A percentile compares a stretch with the other conserved stretches of the same genome.
Evolutionary conservation across 139 green algal genomes (phyloP).

Genomic region (Chlamydomonas sp.): DNA sequence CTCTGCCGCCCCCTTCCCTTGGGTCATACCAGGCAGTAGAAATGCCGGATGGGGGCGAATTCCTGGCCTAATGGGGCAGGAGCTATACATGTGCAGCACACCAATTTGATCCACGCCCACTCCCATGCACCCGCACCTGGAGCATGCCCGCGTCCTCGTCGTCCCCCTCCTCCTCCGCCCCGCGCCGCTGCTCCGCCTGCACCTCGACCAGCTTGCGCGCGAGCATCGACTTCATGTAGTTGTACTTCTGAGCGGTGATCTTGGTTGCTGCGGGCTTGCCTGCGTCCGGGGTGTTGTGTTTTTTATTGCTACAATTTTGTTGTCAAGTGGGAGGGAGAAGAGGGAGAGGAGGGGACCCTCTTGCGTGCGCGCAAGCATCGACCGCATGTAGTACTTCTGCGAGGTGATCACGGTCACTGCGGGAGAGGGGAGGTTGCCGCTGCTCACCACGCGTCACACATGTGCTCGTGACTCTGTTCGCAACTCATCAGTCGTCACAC

Average conservation of each 20-base stretch:
- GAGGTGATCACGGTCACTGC: no score
- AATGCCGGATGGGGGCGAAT: no score
- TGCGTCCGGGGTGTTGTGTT: neutral
- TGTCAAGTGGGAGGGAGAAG: neutral
- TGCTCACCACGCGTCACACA: no score
- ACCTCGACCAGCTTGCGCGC: constrained; percentile 48
- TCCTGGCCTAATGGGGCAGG: no score
- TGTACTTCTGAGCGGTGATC: constrained; percentile 65
- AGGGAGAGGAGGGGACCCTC: neutral
- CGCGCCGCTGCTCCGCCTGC: constrained; percentile 27
- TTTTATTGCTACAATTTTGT: neutral
- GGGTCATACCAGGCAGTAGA: neutral
- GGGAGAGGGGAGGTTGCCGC: no score
- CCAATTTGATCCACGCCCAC: no score
- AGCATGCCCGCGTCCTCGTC: constrained; percentile 18
- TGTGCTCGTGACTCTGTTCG: no score
- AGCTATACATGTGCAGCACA: no score
- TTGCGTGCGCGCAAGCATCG: neutral
- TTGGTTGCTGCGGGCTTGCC: constrained; percentile 21
- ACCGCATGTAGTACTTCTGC: neutral
- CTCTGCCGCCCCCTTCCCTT: no score
- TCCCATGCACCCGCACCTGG: no score
- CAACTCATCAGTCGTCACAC: no score
- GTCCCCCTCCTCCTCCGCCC: constrained; percentile 17
- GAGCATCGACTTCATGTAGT: constrained; percentile 69